Base-by-base conservation (phyloP, 2,329 filamentous ascomycete species). In the Blumeriella jaapii region DNA sequence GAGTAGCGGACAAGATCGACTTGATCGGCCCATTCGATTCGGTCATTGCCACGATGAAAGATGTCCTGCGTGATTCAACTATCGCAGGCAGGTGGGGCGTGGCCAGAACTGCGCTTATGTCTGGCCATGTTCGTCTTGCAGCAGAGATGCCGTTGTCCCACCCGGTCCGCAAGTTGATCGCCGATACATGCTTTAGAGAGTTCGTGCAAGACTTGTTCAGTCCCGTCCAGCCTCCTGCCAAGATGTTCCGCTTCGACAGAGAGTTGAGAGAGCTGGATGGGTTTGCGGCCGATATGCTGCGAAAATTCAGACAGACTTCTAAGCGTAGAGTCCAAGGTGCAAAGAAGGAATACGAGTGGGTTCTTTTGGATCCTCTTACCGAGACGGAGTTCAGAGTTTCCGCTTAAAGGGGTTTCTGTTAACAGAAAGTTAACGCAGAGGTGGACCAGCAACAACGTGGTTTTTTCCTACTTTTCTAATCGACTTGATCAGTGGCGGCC, bases 271-370 rank as follows among this genome's bases (percentile, higher is more conserved):
- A 48, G 3, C 18, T 40, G 22, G 33, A 37, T 10, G 16, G 26
- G 1, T 46, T 48, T 30, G 37, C 37, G 0, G 16, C 31, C 2
- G 41, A 48, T 3, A 10, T 47, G 8, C 17, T 44, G 4, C 33
- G 18, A 11, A 28, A 25, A 3, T 40, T 33, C 14, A 36, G 15
- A 9, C 11, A 36, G 13, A 16, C 27, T 1, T 9, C 35, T 6
- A 20, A 12, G 14, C 32, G 22, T n/a, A 33, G 22, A 14, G n/a
- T n/a, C n/a, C n/a, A n/a, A n/a, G n/a, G n/a, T n/a, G n/a, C n/a
- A n/a, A n/a, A n/a, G n/a, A n/a, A n/a, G n/a, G n/a, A n/a, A n/a
- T n/a, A n/a, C n/a, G n/a, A n/a, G n/a, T n/a, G n/a, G n/a, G n/a
- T n/a, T n/a, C n/a, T n/a, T n/a, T n/a, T n/a, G n/a, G n/a, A n/a